Base-by-base conservation (phyloP, 1,139 yeast genomes). In the Chernovozyma aurita region DNA sequence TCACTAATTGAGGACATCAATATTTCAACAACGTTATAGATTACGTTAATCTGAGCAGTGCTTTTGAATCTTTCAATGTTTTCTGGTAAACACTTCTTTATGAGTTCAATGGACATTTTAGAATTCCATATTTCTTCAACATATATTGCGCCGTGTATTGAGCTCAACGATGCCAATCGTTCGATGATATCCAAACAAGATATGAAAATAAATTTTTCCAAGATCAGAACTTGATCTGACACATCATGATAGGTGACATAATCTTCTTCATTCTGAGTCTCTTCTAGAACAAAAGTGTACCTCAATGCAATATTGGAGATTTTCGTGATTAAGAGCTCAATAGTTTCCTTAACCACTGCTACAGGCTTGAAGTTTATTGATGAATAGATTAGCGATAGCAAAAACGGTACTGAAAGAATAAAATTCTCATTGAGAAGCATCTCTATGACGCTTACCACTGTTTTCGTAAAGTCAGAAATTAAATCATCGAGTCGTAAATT, bases 111-210 rank as follows among this genome's bases (percentile, higher is more conserved):
- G 1, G 57, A 52, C 3, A 45, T 38, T 1, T 52, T 46, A 12
- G 49, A 45, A 4, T 40, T 40, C 68, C 69, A 64, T n/a, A 63
- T 38, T 3, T 35, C 25, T 15, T 40, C 40, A 5, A 55, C 46
- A 33, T 53, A 53, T 2, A 37, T 42, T 5, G 45, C 33, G 4
- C 55, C 65, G 39, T 47, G 47, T 24, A 47, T 45, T 1, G 68
- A 46, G 4, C 66, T 44, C 8, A 61, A 43, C 1, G 53, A 42
- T 20, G 60, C 49, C 30, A 63, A 46, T 21, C 53, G 51, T 44
- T 81, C 86, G 20, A 81, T 47, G 2, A 76, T 60, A 50, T 81
- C 88, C 53, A 77, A 63, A 6, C 76, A 63, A 47, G 70, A 72
- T 1, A 74, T 49, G 3, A 78, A 56, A 2, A 68, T 60, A 39